Base-by-base conservation (phyloP, 2,329 filamentous ascomycete genomes). In the Aspergillus puulaauensis region DNA sequence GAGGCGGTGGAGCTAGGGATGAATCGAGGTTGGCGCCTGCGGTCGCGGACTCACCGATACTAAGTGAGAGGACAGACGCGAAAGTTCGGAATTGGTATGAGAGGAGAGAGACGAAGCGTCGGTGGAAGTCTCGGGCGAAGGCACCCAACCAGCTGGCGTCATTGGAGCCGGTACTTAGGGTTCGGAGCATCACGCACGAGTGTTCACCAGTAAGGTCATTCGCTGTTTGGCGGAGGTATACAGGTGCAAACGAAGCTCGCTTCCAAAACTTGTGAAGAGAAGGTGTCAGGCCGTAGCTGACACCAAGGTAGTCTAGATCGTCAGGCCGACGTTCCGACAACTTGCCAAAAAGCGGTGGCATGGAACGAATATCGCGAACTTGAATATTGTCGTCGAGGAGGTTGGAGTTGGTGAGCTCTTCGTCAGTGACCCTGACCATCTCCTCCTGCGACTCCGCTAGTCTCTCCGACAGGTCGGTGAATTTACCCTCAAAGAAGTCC, bases 151-250 rank as follows among this genome's bases (percentile, higher is more conserved):
- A 98, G 68, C 85, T 86, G 56, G 80, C 81, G 65, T 96, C 91
- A 43, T 86, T 87, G 27, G 76, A 72, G 24, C 79, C 77, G 0
- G 76, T 75, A 51, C 80, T 74, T 3, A 99, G 82, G 2, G 92
- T 90, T 57, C 91, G 86, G 49, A 99, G 83, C 96, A 99, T 99
- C 27, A 99, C 93, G 71, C 92, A 97, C 0, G 95, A 96, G 73
- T 99, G 95, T 76, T 99, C 95, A 55, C 95, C 95, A 0, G 96
- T 99, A 46, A 99, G 82, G 57, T 98, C 95, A 71, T 98, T 99
- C 52, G 95, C 83, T 2, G 96, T 99, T 78, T 99, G 95, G 35
- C 95, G 86, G 14, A 99, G 83, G 69, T 99, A 99, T 0, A 99
- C 91, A 0, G 95, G 95, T 2, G 87, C 86, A 73, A 97, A 99